Evolutionary conservation across 176 grass and related monocot genomes (phyloP), one percentile per base, ranked within the genome.

Genomic region (Puccinellia tenuiflora): DNA sequence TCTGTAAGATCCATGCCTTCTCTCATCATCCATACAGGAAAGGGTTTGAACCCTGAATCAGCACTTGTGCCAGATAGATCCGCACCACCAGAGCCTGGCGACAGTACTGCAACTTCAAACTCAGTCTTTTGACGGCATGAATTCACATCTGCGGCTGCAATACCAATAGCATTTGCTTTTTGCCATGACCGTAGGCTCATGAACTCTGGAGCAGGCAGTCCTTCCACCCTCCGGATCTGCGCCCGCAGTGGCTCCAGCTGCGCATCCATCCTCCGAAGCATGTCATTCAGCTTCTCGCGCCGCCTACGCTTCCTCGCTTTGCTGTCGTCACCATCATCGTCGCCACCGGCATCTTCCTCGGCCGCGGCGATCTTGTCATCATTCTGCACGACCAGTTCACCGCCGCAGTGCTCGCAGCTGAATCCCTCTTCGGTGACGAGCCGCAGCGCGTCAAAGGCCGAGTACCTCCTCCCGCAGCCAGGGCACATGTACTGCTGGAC

Each of bases 1-100:
- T 88, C 91, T 73, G 96, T 93, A 83, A 92, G 91, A 84, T 83
- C 88, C 96, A 99, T 99, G 68, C 93, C 96, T 74, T 85, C 33
- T 83, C 55, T 99, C 30, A 90, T 81, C 96, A 99, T 94, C 96
- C 96, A 99, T 56, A 86, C 85, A 81, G 96, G 96, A 28, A 99
- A 80, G 48, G 95, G 81, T 70, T 99, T 99, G 35, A 59, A 20
- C 6, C 9, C 35, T 2, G 42, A 45, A 85, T 64, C 79, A 87
- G 5, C 67, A 13, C 85, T 87, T 38, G 77, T 76, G 68, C 91
- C 95, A 68, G 63, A 60, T 73, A 91, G 86, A 76, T 63, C 14
- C 1, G 29, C 45, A 45, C 86, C 88, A 76, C 65, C 92, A 66
- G 68, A 29, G 81, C 83, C 85, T 72, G 85, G 40, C 46, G 90